A percentile compares a stretch with the other conserved stretches of the same genome.
These are phyloP conservation scores for Brettanomyces custersianus DNA, from an alignment of 805 yeast species.

Conservation along the genomic window DNA sequence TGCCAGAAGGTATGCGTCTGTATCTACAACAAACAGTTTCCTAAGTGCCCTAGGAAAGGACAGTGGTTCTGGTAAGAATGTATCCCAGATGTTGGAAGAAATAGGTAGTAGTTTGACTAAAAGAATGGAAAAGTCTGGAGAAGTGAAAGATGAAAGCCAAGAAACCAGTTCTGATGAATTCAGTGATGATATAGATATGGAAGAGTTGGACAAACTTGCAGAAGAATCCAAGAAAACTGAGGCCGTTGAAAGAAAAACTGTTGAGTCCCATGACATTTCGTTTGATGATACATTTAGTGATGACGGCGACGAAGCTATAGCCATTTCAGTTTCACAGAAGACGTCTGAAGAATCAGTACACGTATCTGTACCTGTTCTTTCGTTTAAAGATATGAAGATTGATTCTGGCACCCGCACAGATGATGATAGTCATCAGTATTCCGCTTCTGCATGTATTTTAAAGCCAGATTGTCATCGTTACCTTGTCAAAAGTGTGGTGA, in stretches of 20 bases:
- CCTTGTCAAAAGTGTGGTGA: conserved; percentile 30
- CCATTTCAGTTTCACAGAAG: conserved; percentile 6
- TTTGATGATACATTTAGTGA: conserved; percentile 19
- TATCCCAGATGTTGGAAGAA: conserved; percentile 17
- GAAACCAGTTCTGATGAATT: conserved; percentile 11
- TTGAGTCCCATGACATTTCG: not conserved
- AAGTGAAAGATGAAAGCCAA: not conserved
- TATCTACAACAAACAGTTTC: not conserved
- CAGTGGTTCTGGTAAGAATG: conserved; percentile 8
- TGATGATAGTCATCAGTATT: conserved; percentile 10
- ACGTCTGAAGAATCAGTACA: too few species aligned
- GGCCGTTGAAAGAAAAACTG: not conserved
- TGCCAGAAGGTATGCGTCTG: too few species aligned
- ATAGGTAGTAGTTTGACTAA: conserved; percentile 15
- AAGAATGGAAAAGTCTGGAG: conserved; percentile 1
- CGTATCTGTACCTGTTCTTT: too few species aligned
- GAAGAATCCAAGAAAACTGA: conserved; percentile 5
- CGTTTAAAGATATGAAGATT: conserved; percentile 16
- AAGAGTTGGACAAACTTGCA: conserved; percentile 18
- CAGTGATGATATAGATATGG: conserved; percentile 23
- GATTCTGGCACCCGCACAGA: conserved; percentile 9
- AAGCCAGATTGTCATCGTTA: conserved; percentile 41
- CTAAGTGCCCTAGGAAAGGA: not conserved
- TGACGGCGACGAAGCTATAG: conserved; percentile 19
- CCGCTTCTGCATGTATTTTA: conserved; percentile 35